Percentiles rank a stretch among this genome's conserved stretches.
Conservation (phyloP, 495 filamentous ascomycete genomes). For the Podospora pseudoanserina region DNA sequence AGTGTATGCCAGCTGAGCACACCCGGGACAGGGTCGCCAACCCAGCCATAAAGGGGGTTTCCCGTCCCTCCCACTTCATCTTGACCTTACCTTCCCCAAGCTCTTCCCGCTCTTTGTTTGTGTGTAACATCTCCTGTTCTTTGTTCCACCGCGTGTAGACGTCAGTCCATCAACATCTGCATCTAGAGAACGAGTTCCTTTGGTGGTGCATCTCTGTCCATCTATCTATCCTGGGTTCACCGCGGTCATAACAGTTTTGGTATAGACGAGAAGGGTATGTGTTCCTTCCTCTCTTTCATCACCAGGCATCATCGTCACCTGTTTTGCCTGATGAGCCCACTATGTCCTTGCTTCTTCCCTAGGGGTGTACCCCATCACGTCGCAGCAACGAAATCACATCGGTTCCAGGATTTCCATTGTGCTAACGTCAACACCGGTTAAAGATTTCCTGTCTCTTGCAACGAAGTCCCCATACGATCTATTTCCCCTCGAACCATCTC, state of each 20-base stretch:
- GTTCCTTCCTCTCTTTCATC: neutral
- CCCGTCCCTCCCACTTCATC: slow-evolving; percentile 18
- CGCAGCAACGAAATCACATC: neutral
- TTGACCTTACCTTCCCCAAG: neutral
- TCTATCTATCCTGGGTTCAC: neutral
- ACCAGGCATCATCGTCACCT: neutral
- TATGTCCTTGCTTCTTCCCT: no score
- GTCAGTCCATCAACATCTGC: neutral
- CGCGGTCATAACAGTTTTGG: neutral
- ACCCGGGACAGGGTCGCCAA: neutral
- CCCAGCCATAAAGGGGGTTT: slow-evolving; percentile 23
- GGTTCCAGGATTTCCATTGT: no score
- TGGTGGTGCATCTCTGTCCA: neutral
- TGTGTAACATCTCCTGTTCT: slow-evolving; percentile 15
- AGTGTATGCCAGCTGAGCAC: neutral
- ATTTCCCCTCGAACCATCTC: neutral
- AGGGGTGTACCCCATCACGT: no score
- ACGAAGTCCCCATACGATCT: neutral
- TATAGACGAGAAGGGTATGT: neutral
- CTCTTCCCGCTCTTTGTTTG: slow-evolving; percentile 20
- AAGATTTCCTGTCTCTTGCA: neutral
- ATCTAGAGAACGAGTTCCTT: neutral
- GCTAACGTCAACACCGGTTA: neutral
- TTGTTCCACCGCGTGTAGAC: slow-evolving; percentile 1
- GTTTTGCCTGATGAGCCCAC: neutral